Evolutionary conservation across 2,329 filamentous ascomycete species (phyloP).

Genomic region (Exophiala oligosperma): DNA sequence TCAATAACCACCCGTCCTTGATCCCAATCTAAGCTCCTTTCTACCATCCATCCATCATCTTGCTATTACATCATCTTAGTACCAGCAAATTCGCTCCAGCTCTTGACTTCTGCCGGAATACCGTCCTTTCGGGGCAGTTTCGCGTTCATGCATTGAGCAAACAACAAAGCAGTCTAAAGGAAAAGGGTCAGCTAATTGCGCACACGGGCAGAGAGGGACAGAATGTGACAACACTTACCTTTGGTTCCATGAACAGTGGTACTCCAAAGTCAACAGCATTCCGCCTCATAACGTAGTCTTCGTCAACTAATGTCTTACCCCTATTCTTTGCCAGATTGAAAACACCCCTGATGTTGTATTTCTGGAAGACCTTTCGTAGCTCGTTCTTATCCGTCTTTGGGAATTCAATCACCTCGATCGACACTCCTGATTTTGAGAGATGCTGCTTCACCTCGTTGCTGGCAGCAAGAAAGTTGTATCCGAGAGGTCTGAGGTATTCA

Average conservation of each 20-base stretch:
- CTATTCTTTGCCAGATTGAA: slow-evolving; percentile 90
- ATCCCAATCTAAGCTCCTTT: not conserved
- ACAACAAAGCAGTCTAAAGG: slow-evolving; percentile 83
- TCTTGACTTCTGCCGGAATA: slow-evolving; percentile 85
- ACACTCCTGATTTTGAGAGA: slow-evolving; percentile 59
- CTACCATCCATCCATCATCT: not conserved
- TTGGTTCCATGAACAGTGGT: slow-evolving; percentile 65
- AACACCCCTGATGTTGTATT: slow-evolving; percentile 91
- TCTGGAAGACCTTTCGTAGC: slow-evolving; percentile 90
- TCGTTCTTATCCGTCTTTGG: slow-evolving; percentile 94
- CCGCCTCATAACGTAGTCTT: slow-evolving; percentile 97
- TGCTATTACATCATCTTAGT: slow-evolving; percentile 50
- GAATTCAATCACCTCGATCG: slow-evolving; percentile 91
- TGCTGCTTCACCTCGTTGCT: slow-evolving; percentile 78
- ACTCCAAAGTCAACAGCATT: slow-evolving; percentile 99
- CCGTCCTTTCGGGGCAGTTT: slow-evolving; percentile 88
- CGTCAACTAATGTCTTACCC: slow-evolving; percentile 81
- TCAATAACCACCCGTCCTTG: not conserved
- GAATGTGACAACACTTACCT: slow-evolving; percentile 14
- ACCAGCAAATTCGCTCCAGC: slow-evolving; percentile 94
- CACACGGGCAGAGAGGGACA: not conserved
- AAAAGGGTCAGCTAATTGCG: slow-evolving; percentile 33
- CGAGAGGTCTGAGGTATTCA: slow-evolving; percentile 82
- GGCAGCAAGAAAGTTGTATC: slow-evolving; percentile 92
- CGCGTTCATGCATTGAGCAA: slow-evolving; percentile 94